Evolutionary conservation across 306 rosid species (phyloP), one percentile per base, ranked within the genome.

Genomic region (Delonix regia): DNA sequence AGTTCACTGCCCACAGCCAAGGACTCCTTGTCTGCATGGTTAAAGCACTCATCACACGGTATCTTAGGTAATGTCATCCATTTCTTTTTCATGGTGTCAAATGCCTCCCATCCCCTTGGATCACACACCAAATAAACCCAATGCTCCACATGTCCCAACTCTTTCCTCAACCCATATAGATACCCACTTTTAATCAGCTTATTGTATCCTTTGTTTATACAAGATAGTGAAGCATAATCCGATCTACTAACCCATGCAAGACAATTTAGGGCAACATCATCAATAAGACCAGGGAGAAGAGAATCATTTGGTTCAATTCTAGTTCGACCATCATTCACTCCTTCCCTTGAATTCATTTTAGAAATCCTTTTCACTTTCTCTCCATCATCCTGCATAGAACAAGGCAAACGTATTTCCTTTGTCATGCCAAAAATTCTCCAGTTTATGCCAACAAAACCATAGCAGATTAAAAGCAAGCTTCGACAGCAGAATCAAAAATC

Each of bases 21-120:
- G 69, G 91, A 90, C 87, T 92, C 97, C 81, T 89, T 92, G 79
- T 92, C 97, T 22, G 94, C 93, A 75, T 83, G 91, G 70, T 87
- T 88, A 73, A 92, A 92, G 71, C 94, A 92, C 78, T 92, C 97
- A 36, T 92, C 91, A 81, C 94, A 90, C 30, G 97, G 97, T 61
- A 88, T 90, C 81, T 79, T 85, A 72, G 97, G 97, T 75, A 92
- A 79, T 16, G 86, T 12, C 84, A 88, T 88, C 97, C 97, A 92
- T 75, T 82, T 92, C 76, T 83, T 82, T 45, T 85, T 81, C 79
- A 33, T 59, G 13, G 86, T 79, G 77, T 92, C 94, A 78, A 85
- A 92, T 7, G 87, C 90, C 80, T 80, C 93, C 93, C 94, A 92
- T 42, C 87, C 93, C 62, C 85, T 81, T 47, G 88, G 85, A 85